These are phyloP conservation scores for Aspergillus persii DNA, from an alignment of 2,329 filamentous ascomycete genomes.

Conservation along the genomic window DNA sequence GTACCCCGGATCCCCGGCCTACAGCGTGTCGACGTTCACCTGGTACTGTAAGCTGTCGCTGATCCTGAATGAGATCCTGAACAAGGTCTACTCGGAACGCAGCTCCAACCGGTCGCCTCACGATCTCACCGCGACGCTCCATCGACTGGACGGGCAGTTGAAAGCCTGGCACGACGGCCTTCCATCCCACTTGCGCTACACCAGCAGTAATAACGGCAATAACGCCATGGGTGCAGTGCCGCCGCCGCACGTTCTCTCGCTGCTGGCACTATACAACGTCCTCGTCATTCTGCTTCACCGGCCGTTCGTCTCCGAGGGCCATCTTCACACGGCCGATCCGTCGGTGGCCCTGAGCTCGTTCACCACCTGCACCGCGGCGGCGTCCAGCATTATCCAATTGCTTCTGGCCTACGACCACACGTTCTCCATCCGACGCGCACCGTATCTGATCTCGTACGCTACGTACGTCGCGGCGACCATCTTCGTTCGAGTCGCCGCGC, in stretches of 20 bases:
- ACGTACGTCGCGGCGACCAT: slow-evolving; percentile 57
- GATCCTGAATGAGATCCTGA: slow-evolving; percentile 46
- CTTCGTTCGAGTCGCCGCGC: slow-evolving; percentile 51
- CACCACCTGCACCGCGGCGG: slow-evolving; percentile 48
- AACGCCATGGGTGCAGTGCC: slow-evolving; percentile 23
- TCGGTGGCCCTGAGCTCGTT: slow-evolving; percentile 46
- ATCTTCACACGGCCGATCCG: slow-evolving; percentile 44
- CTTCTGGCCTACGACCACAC: slow-evolving; percentile 46
- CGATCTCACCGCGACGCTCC: slow-evolving; percentile 31
- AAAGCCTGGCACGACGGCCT: slow-evolving; percentile 43
- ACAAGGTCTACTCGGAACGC: slow-evolving; percentile 47
- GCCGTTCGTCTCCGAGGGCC: slow-evolving; percentile 45
- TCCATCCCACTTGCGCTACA: slow-evolving; percentile 44
- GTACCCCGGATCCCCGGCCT: slow-evolving; percentile 31
- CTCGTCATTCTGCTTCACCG: slow-evolving; percentile 55
- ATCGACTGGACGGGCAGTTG: slow-evolving; percentile 40
- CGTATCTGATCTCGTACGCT: slow-evolving; percentile 54
- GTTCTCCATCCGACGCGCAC: slow-evolving; percentile 48
- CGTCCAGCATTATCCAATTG: slow-evolving; percentile 45
- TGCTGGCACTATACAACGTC: slow-evolving; percentile 51
- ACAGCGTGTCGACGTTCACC: slow-evolving; percentile 37
- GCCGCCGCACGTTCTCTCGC: slow-evolving; percentile 47
- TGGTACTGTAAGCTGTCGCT: slow-evolving; percentile 44
- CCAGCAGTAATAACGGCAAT: slow-evolving; percentile 24
- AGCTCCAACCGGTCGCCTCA: slow-evolving; percentile 35